Percentiles rank a stretch among this genome's conserved stretches.
phyloP scores from a whole-genome alignment of 495 filamentous ascomycete genomes.

The Neurospora sp. region DNA sequence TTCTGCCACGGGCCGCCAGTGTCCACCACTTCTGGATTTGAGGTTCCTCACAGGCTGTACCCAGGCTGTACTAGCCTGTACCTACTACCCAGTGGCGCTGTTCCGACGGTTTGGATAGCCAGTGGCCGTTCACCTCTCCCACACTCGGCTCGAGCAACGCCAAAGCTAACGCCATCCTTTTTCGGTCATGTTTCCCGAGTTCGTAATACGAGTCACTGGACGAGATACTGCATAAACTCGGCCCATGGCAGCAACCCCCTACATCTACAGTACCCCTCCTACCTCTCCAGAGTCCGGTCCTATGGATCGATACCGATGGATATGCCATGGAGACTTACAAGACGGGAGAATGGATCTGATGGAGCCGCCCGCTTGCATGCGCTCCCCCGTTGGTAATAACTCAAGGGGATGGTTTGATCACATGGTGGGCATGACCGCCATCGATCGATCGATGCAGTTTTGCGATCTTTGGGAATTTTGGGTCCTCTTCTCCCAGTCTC shows the following conservation, averaged over 20 bases:
- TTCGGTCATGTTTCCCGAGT: not conserved
- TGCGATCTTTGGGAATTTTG: not conserved
- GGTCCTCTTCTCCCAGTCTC: not conserved
- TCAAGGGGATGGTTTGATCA: not conserved
- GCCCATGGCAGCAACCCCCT: not conserved
- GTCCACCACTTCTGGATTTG: not conserved
- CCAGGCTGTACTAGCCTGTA: not conserved
- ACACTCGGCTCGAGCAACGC: not conserved
- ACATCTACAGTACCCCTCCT: not conserved
- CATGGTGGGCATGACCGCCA: not conserved
- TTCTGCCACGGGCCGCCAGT: not conserved
- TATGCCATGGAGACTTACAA: not conserved
- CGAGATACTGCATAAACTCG: not conserved
- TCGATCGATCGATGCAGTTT: not conserved
- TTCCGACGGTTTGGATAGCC: not conserved
- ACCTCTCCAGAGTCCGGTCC: not conserved
- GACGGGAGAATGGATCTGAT: not conserved
- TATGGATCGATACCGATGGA: not conserved
- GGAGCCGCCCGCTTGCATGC: not conserved
- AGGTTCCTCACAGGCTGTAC: not conserved
- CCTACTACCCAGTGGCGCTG: not conserved
- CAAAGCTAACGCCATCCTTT: not conserved
- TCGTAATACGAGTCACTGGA: not conserved
- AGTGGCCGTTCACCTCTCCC: not conserved
- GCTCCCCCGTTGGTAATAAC: not conserved